Evolutionary conservation across 768 basidiomycete species (phyloP), one percentile per base, ranked within the genome.

Genomic region (Paxillus rubicundulus): DNA sequence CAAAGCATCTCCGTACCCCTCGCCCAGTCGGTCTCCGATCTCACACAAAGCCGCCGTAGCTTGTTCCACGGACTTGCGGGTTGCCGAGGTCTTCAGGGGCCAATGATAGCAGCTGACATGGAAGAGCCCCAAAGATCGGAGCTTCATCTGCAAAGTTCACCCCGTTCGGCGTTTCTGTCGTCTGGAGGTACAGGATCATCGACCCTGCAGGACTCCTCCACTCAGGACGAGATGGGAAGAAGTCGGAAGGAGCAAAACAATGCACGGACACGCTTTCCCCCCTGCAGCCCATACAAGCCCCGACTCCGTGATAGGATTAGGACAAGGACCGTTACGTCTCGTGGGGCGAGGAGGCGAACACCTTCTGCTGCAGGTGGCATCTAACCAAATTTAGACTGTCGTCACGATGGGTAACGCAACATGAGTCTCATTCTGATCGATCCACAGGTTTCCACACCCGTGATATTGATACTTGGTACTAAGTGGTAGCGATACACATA

Each of bases 361-460:
- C 58, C 67, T 20, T 71, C 68, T 28, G 70, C 63, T 37, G 65
- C 70, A 24, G 68, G 70, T 34, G 67, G 55, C 42, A 69, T 69
- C 36, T 69, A 53, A 63, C 45, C 17, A 24, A 4, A n/a, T 32
- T 14, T 33, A 13, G 39, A 41, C 39, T 55, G 21, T 41, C 32
- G 44, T 32, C 37, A 48, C 38, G 21, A 14, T 14, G 10, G 14
- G 46, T 47, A 18, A 37, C 34, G 33, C 10, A 27, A 47, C 49
- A 48, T 57, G 53, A 20, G 49, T 50, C 42, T 43, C 45, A 47
- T 49, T 52, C 39, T 56, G 41, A 60, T 63, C 50, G 49, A 21
- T 52, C 32, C 47, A 32, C 30, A 32, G 30, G 30, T 55, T 50
- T 34, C n/a, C 42, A 47, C 14, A 6, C 13, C 28, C 13, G 36